A percentile compares a stretch with the other conserved stretches of the same genome.
Evolutionary conservation across 2,329 filamentous ascomycete species (phyloP).

Genomic region (Cladophialophora yegresii): DNA sequence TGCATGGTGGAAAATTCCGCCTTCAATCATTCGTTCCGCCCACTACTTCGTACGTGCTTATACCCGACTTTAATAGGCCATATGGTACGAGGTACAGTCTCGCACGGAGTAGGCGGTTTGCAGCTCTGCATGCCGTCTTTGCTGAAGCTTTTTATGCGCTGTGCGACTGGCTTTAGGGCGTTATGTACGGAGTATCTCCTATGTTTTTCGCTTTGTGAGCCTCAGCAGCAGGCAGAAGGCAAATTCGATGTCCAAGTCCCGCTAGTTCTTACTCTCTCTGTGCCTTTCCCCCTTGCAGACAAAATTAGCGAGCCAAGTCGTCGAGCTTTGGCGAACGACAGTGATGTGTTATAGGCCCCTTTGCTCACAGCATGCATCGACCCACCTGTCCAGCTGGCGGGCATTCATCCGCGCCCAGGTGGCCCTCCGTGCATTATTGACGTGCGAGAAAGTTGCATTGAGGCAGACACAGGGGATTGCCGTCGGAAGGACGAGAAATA

Average conservation of each 20-base stretch:
- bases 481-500: background rate
- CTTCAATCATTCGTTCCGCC: background rate
- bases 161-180: background rate
- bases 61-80: background rate
- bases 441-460: conserved; percentile 9
- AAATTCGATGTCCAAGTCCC: background rate
- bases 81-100: background rate
- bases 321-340: background rate
- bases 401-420: background rate
- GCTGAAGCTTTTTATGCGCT: background rate
- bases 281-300: background rate
- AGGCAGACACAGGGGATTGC: background rate
- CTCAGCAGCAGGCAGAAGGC: background rate
- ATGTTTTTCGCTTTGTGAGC: background rate
- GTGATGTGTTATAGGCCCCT: conserved; percentile 5
- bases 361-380: conserved; percentile 4
- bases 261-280: background rate
- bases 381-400: conserved; percentile 4
- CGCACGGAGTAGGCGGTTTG: conserved; percentile 2
- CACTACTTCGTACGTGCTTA: background rate
- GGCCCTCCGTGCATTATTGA: background rate
- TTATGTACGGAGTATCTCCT: background rate
- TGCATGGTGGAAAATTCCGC: background rate
- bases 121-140: background rate
- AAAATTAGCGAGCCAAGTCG: background rate